Evolutionary conservation across 1,284 basidiomycete species (phyloP), one percentile per base, ranked within the genome.

Genomic region (Heterobasidion occidentale): DNA sequence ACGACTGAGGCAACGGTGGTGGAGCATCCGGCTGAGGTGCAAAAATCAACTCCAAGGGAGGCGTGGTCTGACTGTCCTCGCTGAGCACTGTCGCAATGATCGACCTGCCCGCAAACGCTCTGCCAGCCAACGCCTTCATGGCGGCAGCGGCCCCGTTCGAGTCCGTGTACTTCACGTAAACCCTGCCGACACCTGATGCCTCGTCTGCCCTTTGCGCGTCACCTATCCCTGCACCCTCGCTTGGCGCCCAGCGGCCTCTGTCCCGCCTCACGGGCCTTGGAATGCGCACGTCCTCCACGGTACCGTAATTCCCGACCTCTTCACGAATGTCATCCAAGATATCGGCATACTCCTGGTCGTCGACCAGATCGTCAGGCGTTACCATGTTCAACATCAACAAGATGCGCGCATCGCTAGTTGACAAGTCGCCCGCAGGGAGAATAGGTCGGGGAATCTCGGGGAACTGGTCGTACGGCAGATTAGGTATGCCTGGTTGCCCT

Each of bases 351-450:
- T 99, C 96, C 60, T 87, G 77, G 69, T 98, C 96, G 67, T 95
- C 88, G 33, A 81, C 73, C 55, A 99, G 81, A 68, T 99, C 96
- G 56, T 99, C 96, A 2, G 92, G 73, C 0, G 92, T 92, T 61
- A 99, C 94, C 97, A 99, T 99, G 80, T 99, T 99, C 67, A 99
- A 78, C 88, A 99, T 91, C 67, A 98, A 87, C 68, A 99, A 81
- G 68, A 96, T 94, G 47, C 90, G 85, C 14, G 88, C 84, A 48
- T 87, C 79, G 11, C 71, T 73, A 36, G 72, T 73, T 49, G 77
- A 78, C 53, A 76, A 74, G 62, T 88, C 83, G 56, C 85, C 85
- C 8, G 88, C 88, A 56, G 90, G 88, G 76, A 94, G 85, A 67
- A 91, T 92, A 20, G 90, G 89, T 52, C 88, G 83, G 60, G 86